A percentile compares a stretch with the other conserved stretches of the same genome.
phyloP scores from a whole-genome alignment of 169 alveolate genomes.

The Plasmodium cynomolgi region DNA sequence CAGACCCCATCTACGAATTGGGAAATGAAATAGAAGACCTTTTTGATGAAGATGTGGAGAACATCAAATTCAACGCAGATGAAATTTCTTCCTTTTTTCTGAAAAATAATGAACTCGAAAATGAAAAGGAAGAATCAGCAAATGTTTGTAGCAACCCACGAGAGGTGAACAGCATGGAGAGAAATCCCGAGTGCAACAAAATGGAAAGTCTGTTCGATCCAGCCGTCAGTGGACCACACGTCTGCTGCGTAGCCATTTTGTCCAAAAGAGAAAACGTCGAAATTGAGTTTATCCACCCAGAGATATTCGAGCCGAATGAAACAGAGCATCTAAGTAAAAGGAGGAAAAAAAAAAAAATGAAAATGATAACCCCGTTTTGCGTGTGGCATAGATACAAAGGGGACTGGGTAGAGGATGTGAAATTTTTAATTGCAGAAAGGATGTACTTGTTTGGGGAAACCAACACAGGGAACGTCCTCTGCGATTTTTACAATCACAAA shows the following conservation, averaged over 20 bases:
- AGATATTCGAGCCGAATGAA: constrained; percentile 23
- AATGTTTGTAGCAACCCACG: neutral
- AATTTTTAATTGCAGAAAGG: constrained; percentile 46
- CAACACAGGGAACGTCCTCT: neutral
- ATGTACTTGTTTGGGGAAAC: constrained; percentile 53
- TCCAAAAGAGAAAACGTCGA: constrained; percentile 38
- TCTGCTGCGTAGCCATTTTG: constrained; percentile 51
- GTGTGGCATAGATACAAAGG: constrained; percentile 69
- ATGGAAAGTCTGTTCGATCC: constrained; percentile 38
- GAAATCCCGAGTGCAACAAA: neutral
- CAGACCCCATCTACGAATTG: constrained; percentile 21
- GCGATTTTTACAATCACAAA: constrained; percentile 16
- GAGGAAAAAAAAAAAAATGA: constrained; percentile 12
- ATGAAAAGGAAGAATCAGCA: neutral
- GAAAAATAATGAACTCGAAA: constrained; percentile 22
- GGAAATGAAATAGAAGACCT: constrained; percentile 47
- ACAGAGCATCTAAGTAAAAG: neutral
- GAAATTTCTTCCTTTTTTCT: constrained; percentile 37
- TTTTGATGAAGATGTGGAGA: constrained; percentile 71
- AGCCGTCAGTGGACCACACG: constrained; percentile 29
- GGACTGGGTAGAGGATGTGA: constrained; percentile 60
- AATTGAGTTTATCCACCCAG: constrained; percentile 61
- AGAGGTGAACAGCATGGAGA: neutral
- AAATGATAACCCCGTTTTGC: constrained; percentile 51
- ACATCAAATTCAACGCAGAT: constrained; percentile 56